phyloP scores from a whole-genome alignment of 805 yeast genomes.

The Danielia oregonensis region DNA sequence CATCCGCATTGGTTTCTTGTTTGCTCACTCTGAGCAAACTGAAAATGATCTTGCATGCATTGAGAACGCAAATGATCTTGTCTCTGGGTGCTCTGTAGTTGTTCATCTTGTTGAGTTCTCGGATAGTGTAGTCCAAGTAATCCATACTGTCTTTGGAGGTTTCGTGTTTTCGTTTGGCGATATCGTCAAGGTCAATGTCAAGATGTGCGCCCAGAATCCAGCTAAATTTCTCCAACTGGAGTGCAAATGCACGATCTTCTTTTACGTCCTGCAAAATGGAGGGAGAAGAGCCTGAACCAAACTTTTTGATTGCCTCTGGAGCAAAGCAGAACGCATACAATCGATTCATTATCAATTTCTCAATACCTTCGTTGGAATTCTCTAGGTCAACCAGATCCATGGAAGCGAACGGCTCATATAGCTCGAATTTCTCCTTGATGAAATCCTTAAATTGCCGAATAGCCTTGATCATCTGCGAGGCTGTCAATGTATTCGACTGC shows the following conservation, averaged over 20 bases:
- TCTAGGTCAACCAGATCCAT: conserved; percentile 54
- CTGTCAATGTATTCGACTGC: conserved; percentile 55
- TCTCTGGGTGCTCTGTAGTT: conserved; percentile 91
- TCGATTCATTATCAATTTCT: conserved; percentile 86
- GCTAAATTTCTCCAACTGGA: conserved; percentile 56
- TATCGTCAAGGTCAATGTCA: conserved; percentile 54
- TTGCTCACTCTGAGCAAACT: conserved; percentile 75
- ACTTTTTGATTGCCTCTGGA: conserved; percentile 52
- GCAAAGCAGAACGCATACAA: conserved; percentile 76
- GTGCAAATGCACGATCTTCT: conserved; percentile 51
- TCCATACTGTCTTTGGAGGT: conserved; percentile 15
- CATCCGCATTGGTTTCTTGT: conserved; percentile 80
- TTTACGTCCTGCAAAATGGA: conserved; percentile 54
- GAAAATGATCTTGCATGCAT: conserved; percentile 89
- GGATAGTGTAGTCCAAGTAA: conserved; percentile 61
- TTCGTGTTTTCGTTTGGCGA: conserved; percentile 29
- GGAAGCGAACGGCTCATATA: conserved; percentile 69
- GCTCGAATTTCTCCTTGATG: conserved; percentile 57
- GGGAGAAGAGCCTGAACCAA: conserved; percentile 12
- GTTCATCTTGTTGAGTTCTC: conserved; percentile 74
- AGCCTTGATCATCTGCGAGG: conserved; percentile 74
- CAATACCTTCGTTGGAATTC: conserved; percentile 87
- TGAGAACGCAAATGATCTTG: conserved; percentile 84
- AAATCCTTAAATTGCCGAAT: conserved; percentile 74
- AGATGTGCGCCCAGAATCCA: conserved; percentile 76